Conservation (phyloP, 768 basidiomycete genomes). For the Asterophora lycoperdoides region DNA sequence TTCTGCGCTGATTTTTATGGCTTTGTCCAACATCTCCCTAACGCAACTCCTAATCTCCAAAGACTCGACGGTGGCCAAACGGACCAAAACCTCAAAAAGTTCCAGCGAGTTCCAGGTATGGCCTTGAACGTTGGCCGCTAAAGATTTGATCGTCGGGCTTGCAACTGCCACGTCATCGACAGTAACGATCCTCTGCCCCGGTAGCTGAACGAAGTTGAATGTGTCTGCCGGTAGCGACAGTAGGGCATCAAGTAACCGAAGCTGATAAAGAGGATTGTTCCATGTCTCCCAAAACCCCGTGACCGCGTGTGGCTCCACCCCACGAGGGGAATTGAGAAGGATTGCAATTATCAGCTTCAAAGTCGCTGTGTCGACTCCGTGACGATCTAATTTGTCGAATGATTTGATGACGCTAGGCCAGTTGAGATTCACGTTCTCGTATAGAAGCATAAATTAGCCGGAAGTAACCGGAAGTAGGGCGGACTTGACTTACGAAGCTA, state of each 20-base stretch:
- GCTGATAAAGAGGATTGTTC: slow-evolving; percentile 81
- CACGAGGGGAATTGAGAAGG: slow-evolving; percentile 75
- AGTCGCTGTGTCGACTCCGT: slow-evolving; percentile 84
- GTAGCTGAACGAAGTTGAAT: slow-evolving; percentile 88
- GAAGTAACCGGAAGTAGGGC: not conserved
- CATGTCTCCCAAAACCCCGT: slow-evolving; percentile 84
- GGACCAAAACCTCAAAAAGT: slow-evolving; percentile 83
- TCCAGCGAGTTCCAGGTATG: slow-evolving; percentile 95
- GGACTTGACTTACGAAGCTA: slow-evolving; percentile 57
- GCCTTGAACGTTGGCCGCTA: slow-evolving; percentile 87
- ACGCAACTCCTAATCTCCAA: slow-evolving; percentile 71
- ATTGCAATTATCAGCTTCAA: slow-evolving; percentile 87
- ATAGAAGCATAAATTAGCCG: slow-evolving; percentile 11
- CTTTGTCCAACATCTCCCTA: slow-evolving; percentile 90
- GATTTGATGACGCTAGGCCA: slow-evolving; percentile 82
- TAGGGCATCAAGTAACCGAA: slow-evolving; percentile 83
- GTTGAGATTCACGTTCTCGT: slow-evolving; percentile 60
- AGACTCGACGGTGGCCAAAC: slow-evolving; percentile 67
- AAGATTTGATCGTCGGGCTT: slow-evolving; percentile 86
- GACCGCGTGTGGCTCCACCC: slow-evolving; percentile 73
- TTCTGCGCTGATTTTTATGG: slow-evolving; percentile 90
- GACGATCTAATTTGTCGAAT: slow-evolving; percentile 82
- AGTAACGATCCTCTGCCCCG: slow-evolving; percentile 78
- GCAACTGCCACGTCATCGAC: slow-evolving; percentile 83
- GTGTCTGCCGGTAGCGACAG: slow-evolving; percentile 86